Evolutionary conservation across 2,329 filamentous ascomycete genomes (phyloP), one percentile per base, ranked within the genome.

Genomic region (Basipetospora chlamydospora): DNA sequence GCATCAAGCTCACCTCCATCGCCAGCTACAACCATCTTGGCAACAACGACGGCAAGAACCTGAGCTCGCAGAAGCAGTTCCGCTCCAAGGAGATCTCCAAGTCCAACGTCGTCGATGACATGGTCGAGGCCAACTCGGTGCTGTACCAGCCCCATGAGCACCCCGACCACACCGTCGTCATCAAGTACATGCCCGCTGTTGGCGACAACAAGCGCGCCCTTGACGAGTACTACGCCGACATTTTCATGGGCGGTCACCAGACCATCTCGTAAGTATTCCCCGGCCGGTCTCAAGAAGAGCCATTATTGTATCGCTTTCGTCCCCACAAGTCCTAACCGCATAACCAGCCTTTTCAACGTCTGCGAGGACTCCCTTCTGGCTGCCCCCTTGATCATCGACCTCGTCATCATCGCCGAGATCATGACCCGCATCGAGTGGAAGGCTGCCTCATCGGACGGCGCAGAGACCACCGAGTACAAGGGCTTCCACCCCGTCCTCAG

Each of bases 121-220:
- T 98, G 90, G 90, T 98, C 42, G 87, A 85, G 52, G 88, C 90
- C 53, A 98, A 98, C 67, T 67, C 63, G 35, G 77, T 96, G 34
- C 71, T 98, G 39, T 98, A 98, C 70, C 76, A 80, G 61, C 67
- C 83, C 51, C 86, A 79, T 48, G 90, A 98, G 66, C 87, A 96
- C 60, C 90, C 90, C 2, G 87, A 98, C 57, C 90, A 98, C 67
- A 92, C 84, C 41, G 90, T 98, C 41, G 90, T 98, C 49, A 98
- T 98, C 77, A 98, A 98, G 75, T 98, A 98, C 70, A 94, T 98
- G 87, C 90, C 90, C 25, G 85, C 87, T 44, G 90, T 98, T 33
- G 90, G 90, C 43, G 90, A 98, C 65, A 92, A 95, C 73, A 98
- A 98, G 77, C 86, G 90, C 55, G 90, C 90, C 38, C 72, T 98